phyloP scores from a whole-genome alignment of 148 eudicot species.

The Fallopia convolvulus region DNA sequence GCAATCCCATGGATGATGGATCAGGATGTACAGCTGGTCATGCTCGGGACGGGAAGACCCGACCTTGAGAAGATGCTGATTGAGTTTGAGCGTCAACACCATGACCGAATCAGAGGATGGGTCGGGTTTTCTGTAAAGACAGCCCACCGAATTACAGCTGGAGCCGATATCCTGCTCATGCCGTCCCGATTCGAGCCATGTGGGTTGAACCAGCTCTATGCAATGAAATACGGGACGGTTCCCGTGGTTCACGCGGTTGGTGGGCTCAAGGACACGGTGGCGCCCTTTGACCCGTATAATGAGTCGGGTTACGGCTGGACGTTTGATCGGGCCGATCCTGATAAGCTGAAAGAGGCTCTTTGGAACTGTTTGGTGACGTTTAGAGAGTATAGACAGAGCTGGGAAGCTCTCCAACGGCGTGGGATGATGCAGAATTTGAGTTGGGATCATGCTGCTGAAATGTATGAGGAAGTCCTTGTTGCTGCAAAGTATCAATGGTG shows the following conservation, averaged over 20 bases:
- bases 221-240: conserved; percentile 83
- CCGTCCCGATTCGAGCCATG: conserved; percentile 99
- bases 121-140: conserved; percentile 87
- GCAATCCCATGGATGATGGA: conserved; percentile 83
- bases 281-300: conserved; percentile 63
- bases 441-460: conserved; percentile 76
- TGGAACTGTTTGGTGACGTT: conserved; percentile 79
- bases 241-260: conserved; percentile 98
- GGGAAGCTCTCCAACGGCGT: conserved; percentile 76
- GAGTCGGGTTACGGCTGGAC: conserved; percentile 90
- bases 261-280: conserved; percentile 83
- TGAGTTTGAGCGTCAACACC: conserved; percentile 46
- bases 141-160: conserved; percentile 90
- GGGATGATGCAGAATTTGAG: conserved; percentile 81
- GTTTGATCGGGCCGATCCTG: conserved; percentile 56
- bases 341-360: conserved; percentile 52
- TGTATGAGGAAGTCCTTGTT: conserved; percentile 73
- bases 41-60: conserved; percentile 82
- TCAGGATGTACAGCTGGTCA: conserved; percentile 75
- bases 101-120: conserved; percentile 68
- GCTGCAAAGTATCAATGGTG: conserved; percentile 99
- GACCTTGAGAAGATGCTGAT: conserved; percentile 82
- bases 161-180: conserved; percentile 84
- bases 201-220: conserved; percentile 92
- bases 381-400: conserved; percentile 58